Evolutionary conservation across 2,329 filamentous ascomycete species (phyloP).

Genomic region (Claviceps cyperi): DNA sequence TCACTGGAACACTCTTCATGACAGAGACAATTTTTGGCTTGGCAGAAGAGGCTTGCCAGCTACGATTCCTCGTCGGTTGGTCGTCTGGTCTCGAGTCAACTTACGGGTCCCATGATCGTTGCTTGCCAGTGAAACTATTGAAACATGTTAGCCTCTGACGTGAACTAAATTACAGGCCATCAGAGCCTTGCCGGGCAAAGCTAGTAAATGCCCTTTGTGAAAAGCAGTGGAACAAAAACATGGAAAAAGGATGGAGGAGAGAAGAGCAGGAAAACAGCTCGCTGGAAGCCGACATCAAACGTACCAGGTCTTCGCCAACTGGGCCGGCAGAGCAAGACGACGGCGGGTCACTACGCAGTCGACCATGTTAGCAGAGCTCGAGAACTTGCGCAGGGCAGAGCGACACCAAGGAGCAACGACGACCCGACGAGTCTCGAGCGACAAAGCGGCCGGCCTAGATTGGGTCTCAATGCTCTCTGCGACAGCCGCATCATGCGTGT

Average conservation of each 20-base stretch:
- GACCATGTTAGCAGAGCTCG: slow-evolving; percentile 10
- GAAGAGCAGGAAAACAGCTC: background rate
- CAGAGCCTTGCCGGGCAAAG: background rate
- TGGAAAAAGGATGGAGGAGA: background rate
- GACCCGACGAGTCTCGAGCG: background rate
- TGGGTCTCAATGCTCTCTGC: no score
- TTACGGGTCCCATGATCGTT: slow-evolving; percentile 98
- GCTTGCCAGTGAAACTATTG: slow-evolving; percentile 98
- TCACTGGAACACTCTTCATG: background rate
- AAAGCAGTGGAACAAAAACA: background rate
- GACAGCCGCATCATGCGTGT: slow-evolving; percentile 6
- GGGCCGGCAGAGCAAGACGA: slow-evolving; percentile 97
- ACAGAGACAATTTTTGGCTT: background rate
- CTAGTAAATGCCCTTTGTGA: background rate
- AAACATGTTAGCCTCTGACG: slow-evolving; percentile 10
- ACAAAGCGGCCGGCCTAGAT: background rate
- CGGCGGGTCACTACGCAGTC: slow-evolving; percentile 66
- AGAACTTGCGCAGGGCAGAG: background rate
- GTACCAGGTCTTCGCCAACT: slow-evolving; percentile 93
- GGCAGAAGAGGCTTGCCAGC: background rate
- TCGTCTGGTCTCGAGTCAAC: slow-evolving; percentile 20
- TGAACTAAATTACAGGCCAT: background rate
- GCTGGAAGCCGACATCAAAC: slow-evolving; percentile 20
- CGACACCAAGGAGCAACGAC: background rate
- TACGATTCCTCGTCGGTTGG: background rate